These are phyloP conservation scores for Diplodia sapinea DNA, from an alignment of 2,329 filamentous ascomycete species.

Conservation along the genomic window DNA sequence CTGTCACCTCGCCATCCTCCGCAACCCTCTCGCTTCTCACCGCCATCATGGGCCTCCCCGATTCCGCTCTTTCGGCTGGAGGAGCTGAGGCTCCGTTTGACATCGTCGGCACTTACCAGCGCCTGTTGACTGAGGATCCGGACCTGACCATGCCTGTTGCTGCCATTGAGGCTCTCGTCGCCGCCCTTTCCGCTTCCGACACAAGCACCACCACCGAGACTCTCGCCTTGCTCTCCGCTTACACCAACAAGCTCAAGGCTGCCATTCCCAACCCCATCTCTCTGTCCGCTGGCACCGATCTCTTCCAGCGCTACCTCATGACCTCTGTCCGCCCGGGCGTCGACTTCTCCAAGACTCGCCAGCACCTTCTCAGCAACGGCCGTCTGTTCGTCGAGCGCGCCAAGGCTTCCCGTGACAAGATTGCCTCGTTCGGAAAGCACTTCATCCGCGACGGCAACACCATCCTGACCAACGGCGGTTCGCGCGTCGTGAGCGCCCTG, in stretches of 20 bases:
- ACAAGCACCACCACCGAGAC: conserved; percentile 93
- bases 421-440: conserved; percentile 77
- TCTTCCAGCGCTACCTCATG: conserved; percentile 94
- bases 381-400: conserved; percentile 85
- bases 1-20: not conserved
- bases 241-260: conserved; percentile 77
- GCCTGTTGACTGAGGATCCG: conserved; percentile 70
- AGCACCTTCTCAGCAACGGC: conserved; percentile 84
- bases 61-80: not conserved
- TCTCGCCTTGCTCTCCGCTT: conserved; percentile 78
- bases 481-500: conserved; percentile 79
- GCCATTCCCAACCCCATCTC: conserved; percentile 88
- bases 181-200: conserved; percentile 78
- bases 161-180: conserved; percentile 88
- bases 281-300: conserved; percentile 88
- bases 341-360: conserved; percentile 83
- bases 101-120: conserved; percentile 70
- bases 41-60: conserved; percentile 20
- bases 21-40: not conserved
- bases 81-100: conserved; percentile 45
- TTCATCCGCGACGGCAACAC: conserved; percentile 80
- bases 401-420: conserved; percentile 81
- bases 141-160: conserved; percentile 96
- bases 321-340: conserved; percentile 65
- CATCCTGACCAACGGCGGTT: conserved; percentile 90